Percentiles rank a stretch among this genome's conserved stretches.
These are phyloP conservation scores for Tulasnella sp. DNA, from an alignment of 768 basidiomycete species.

Conservation along the genomic window DNA sequence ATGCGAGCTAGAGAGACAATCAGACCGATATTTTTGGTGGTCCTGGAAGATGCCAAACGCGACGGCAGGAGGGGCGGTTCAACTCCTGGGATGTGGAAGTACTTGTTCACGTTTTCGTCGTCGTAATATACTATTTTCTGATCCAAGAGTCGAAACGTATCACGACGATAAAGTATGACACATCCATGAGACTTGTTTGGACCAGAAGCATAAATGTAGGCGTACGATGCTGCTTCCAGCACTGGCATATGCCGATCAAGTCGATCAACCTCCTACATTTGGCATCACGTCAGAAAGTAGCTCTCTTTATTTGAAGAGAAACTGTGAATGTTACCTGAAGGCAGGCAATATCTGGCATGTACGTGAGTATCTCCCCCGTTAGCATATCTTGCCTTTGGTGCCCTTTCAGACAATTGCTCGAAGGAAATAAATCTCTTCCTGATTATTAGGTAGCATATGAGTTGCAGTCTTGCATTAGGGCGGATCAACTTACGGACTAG, in stretches of 20 bases:
- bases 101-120: slow-evolving; percentile 33
- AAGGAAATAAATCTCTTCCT: slow-evolving; percentile 75
- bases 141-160: slow-evolving; percentile 35
- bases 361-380: slow-evolving; percentile 54
- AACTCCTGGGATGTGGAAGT: neutral
- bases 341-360: slow-evolving; percentile 70
- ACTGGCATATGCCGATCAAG: slow-evolving; percentile 57
- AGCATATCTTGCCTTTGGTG: slow-evolving; percentile 62
- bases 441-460: neutral
- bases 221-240: slow-evolving; percentile 52
- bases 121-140: slow-evolving; percentile 56
- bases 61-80: neutral
- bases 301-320: too few species aligned
- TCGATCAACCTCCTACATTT: slow-evolving; percentile 69
- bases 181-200: slow-evolving; percentile 74
- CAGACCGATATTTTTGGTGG: slow-evolving; percentile 68
- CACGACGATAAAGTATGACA: slow-evolving; percentile 58
- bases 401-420: slow-evolving; percentile 51
- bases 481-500: slow-evolving; percentile 50
- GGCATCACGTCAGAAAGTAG: neutral
- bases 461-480: neutral
- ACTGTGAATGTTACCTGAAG: slow-evolving; percentile 80
- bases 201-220: slow-evolving; percentile 51
- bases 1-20: slow-evolving; percentile 52
- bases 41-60: slow-evolving; percentile 46